Evolutionary conservation across 2,329 filamentous ascomycete genomes (phyloP), one percentile per base, ranked within the genome.

Genomic region (Neonectria faginata): DNA sequence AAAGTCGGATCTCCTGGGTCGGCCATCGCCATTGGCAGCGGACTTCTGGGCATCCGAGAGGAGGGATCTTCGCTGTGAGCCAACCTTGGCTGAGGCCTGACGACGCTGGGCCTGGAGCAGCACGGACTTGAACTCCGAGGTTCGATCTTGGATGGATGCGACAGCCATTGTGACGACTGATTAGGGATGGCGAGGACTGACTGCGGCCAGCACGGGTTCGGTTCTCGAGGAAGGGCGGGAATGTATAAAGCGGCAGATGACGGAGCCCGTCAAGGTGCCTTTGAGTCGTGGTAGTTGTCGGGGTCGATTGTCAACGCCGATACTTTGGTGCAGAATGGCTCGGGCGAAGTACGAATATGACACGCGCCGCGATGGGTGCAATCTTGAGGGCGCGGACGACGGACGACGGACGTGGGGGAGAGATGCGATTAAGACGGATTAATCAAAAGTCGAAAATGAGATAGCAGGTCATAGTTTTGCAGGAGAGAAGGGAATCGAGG

Each of bases 61-160:
- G 55, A 97, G 88, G 45, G 92, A 93, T 77, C 94, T 91, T 71
- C 92, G 88, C 79, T 97, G 92, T 33, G 91, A 86, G 73, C 92
- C 89, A 56, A 91, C 85, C 82, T 97, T 97, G 65, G 88, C 89
- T 11, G 90, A 86, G 33, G 90, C 89, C 75, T 96, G 89, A 68
- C 90, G 88, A 76, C 91, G 92, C 81, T 97, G 93, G 56, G 93
- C 92, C 78, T 97, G 93, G 50, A 88, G 85, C 67, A 98, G 88
- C 75, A 98, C 97, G 69, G 94, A 92, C 78, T 91, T 91, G 86
- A 99, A 99, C 85, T 99, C 96, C 76, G 89, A 87, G 62, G 96
- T 99, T 76, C 96, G 93, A 83, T 99, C 96, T 84, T 99, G 96
- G 79, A 98, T 97, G 56, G 94, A 95, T 65, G 85, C 78, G 76